These are phyloP conservation scores for Boletus insuetus DNA, from an alignment of 768 basidiomycete genomes.

Conservation along the genomic window DNA sequence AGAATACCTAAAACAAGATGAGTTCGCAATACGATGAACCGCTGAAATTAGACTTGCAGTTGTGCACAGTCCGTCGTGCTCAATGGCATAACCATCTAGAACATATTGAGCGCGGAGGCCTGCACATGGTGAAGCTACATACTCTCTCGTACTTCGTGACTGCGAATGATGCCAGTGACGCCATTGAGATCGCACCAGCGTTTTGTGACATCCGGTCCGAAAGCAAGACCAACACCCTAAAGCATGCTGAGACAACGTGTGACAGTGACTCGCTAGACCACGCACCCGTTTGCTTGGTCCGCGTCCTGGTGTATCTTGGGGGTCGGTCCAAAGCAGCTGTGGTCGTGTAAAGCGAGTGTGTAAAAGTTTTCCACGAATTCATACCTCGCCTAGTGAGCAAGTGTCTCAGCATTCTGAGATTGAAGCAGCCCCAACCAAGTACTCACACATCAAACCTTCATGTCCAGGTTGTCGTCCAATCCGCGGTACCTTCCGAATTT, in stretches of 20 bases:
- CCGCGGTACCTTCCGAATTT: constrained; percentile 84
- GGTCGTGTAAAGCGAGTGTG: constrained; percentile 9
- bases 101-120: constrained; percentile 5
- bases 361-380: background rate
- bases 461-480: constrained; percentile 90
- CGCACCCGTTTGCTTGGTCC: constrained; percentile 94
- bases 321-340: constrained; percentile 94
- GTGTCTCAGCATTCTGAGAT: constrained; percentile 4
- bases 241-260: constrained; percentile 13
- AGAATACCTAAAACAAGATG: constrained; percentile 62
- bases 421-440: constrained; percentile 2
- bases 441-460: constrained; percentile 91
- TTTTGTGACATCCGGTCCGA: constrained; percentile 92
- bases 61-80: constrained; percentile 92
- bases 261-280: constrained; percentile 9
- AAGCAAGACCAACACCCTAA: constrained; percentile 92
- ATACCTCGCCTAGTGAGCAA: constrained; percentile 57
- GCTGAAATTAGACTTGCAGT: constrained; percentile 52
- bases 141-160: constrained; percentile 96
- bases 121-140: constrained; percentile 20
- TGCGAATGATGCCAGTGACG: constrained; percentile 86
- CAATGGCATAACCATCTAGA: constrained; percentile 88
- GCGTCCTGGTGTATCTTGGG: constrained; percentile 82
- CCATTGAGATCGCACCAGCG: constrained; percentile 86
- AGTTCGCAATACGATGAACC: constrained; percentile 6